Percentiles rank a stretch among this genome's conserved stretches.
These are phyloP conservation scores for Plasmopara halstedii DNA, from an alignment of 352 stramenopile species.

Conservation along the genomic window DNA sequence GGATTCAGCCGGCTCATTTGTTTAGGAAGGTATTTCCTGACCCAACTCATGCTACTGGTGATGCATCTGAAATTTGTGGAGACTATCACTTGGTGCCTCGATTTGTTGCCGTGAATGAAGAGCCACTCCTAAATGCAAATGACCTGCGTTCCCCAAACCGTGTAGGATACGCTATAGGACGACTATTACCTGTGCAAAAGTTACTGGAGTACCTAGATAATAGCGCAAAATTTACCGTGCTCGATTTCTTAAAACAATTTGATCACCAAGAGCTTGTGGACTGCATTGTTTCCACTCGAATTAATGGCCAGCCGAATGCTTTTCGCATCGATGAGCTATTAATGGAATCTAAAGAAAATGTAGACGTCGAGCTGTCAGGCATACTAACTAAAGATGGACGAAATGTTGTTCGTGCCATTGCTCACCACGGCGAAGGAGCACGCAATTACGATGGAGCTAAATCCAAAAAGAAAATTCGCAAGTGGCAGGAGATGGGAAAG, in stretches of 20 bases:
- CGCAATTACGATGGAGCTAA: conserved; percentile 66
- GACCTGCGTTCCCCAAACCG: conserved; percentile 62
- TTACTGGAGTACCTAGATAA: conserved; percentile 61
- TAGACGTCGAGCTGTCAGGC: conserved; percentile 1
- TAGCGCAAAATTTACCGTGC: conserved; percentile 40
- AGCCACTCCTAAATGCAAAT: conserved; percentile 49
- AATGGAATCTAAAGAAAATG: conserved; percentile 11
- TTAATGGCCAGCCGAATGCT: conserved; percentile 46
- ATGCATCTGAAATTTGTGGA: conserved; percentile 48
- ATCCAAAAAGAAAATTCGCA: conserved; percentile 45
- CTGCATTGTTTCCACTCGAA: conserved; percentile 62
- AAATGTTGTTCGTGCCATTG: conserved; percentile 25
- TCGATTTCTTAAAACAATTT: conserved; percentile 44
- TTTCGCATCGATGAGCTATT: conserved; percentile 63
- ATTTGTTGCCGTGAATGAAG: conserved; percentile 66
- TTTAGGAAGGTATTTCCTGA: conserved; percentile 61
- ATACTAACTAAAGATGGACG: conserved; percentile 27
- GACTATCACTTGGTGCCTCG: conserved; percentile 78
- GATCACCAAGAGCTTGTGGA: conserved; percentile 48
- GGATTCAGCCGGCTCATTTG: conserved; percentile 64
- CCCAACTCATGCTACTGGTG: conserved; percentile 39
- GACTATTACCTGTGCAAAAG: conserved; percentile 52
- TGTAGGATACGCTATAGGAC: conserved; percentile 70
- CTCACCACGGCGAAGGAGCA: conserved; percentile 44
- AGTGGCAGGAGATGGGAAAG: conserved; percentile 46